A percentile compares a stretch with the other conserved stretches of the same genome.
Evolutionary conservation across 805 yeast species (phyloP).

Genomic region (Yarrowia phangngaensis): DNA sequence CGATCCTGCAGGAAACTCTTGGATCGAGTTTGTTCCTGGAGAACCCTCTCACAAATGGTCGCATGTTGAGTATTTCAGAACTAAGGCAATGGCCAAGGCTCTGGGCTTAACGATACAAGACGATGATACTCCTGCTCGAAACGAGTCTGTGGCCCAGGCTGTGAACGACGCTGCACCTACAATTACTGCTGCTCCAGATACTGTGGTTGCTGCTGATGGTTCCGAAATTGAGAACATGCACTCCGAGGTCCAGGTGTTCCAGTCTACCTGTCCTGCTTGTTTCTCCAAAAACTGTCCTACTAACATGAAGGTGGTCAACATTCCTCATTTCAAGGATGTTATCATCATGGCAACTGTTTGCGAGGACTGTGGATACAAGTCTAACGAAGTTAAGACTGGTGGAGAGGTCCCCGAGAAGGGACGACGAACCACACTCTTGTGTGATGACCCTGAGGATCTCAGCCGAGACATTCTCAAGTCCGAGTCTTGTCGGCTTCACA

Average conservation of each 20-base stretch:
- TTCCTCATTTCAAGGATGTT: constrained; percentile 97
- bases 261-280: constrained; percentile 91
- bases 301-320: constrained; percentile 93
- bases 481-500: constrained; percentile 79
- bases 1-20: constrained; percentile 96
- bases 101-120: constrained; percentile 72
- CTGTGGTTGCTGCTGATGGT: constrained; percentile 44
- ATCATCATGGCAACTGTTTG: constrained; percentile 94
- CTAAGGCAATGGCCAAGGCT: constrained; percentile 81
- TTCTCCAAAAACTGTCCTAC: constrained; percentile 69
- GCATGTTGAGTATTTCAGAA: constrained; percentile 71
- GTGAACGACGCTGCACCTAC: constrained; percentile 38
- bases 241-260: constrained; percentile 90
- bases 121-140: constrained; percentile 45
- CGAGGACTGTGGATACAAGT: constrained; percentile 88
- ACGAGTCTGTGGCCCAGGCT: constrained; percentile 38
- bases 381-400: constrained; percentile 97
- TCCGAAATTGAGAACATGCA: constrained; percentile 79
- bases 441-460: constrained; percentile 88
- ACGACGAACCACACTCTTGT: constrained; percentile 61
- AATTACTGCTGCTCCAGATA: constrained; percentile 35
- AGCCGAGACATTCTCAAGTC: constrained; percentile 92
- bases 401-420: constrained; percentile 92
- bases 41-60: constrained; percentile 90
- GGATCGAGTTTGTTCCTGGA: constrained; percentile 86